These are phyloP conservation scores for Trypanosoma conorhini DNA, from an alignment of 208 protist genomes.

Conservation along the genomic window DNA sequence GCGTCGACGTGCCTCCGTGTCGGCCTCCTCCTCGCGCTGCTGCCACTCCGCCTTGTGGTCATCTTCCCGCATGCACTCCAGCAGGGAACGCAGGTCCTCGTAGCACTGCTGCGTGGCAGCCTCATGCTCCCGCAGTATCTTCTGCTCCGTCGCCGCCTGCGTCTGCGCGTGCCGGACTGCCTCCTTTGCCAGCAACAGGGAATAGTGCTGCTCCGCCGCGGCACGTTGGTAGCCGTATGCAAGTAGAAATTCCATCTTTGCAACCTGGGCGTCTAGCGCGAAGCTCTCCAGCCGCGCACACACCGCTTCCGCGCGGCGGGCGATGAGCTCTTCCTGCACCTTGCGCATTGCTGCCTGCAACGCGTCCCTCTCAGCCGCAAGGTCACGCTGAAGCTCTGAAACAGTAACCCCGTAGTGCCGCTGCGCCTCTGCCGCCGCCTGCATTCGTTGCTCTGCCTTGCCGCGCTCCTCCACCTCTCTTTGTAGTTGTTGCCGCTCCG, in stretches of 20 bases:
- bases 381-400: slow-evolving; percentile 35
- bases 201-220: slow-evolving; percentile 16
- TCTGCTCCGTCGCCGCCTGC: slow-evolving; percentile 2
- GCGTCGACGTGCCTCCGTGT: neutral
- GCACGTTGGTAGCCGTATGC: slow-evolving; percentile 10
- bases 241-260: slow-evolving; percentile 16
- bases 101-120: slow-evolving; percentile 13
- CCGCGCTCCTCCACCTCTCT: slow-evolving; percentile 12
- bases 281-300: slow-evolving; percentile 10
- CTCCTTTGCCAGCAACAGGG: slow-evolving; percentile 12
- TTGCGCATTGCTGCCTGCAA: neutral
- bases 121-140: slow-evolving; percentile 14
- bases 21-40: slow-evolving; percentile 9
- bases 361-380: slow-evolving; percentile 34
- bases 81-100: slow-evolving; percentile 17
- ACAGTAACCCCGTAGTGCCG: neutral
- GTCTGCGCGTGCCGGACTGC: slow-evolving; percentile 12
- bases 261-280: slow-evolving; percentile 11
- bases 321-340: neutral
- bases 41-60: slow-evolving; percentile 10
- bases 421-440: neutral
- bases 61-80: slow-evolving; percentile 21
- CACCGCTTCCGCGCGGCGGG: slow-evolving; percentile 8
- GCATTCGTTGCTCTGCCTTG: slow-evolving; percentile 3
- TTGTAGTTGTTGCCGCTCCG: slow-evolving; percentile 10